Evolutionary conservation across 768 basidiomycete species (phyloP).

Genomic region (Obba rivulosa): DNA sequence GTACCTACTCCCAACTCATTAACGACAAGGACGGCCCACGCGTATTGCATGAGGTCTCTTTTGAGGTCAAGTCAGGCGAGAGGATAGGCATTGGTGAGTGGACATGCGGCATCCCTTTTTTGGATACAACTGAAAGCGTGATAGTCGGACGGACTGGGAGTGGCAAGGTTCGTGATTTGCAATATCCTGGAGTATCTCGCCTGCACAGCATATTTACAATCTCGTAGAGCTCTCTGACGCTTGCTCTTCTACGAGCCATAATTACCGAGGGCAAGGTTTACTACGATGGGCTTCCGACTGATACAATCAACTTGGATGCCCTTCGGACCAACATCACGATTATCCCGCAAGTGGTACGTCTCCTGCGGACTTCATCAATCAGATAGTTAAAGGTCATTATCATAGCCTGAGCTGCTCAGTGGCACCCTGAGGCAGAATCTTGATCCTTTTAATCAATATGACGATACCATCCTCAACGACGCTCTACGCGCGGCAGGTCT

Average conservation of each 20-base stretch:
- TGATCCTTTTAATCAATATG: constrained; percentile 52
- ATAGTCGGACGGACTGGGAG: constrained; percentile 57
- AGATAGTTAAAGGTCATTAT: constrained; percentile 5
- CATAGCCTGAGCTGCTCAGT: constrained; percentile 44
- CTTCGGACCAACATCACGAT: constrained; percentile 51
- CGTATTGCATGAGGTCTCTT: constrained; percentile 49
- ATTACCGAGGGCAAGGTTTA: constrained; percentile 46
- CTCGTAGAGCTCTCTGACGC: constrained; percentile 40
- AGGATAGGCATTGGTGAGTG: constrained; percentile 48
- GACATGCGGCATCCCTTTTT: not conserved
- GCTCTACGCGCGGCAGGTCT: constrained; percentile 45
- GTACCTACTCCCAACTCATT: too few species aligned
- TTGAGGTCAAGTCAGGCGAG: constrained; percentile 50
- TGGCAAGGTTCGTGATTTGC: constrained; percentile 35
- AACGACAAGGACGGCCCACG: constrained; percentile 42
- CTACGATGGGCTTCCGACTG: constrained; percentile 44
- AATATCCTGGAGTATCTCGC: constrained; percentile 5
- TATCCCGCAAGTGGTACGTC: constrained; percentile 50
- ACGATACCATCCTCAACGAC: constrained; percentile 46
- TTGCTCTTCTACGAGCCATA: constrained; percentile 51
- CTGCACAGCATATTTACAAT: not conserved
- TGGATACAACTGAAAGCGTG: not conserved
- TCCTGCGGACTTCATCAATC: not conserved
- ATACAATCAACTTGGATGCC: constrained; percentile 45
- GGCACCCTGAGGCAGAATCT: constrained; percentile 54